Evolutionary conservation across 805 yeast species (phyloP), one percentile per base, ranked within the genome.

Genomic region (Teunomyces atbi): DNA sequence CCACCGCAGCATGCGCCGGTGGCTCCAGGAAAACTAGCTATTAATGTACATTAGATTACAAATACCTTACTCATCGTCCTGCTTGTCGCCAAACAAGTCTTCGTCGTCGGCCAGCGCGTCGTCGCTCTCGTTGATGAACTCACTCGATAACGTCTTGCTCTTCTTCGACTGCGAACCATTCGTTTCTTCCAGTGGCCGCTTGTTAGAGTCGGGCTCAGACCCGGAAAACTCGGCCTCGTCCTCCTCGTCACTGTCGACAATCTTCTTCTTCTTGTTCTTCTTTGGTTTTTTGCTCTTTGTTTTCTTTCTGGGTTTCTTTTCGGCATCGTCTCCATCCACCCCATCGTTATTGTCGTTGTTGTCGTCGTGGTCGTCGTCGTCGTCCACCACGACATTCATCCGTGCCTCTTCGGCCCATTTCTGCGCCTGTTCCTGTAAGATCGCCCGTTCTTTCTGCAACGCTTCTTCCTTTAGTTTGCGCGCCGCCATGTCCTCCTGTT

Each of bases 401-500:
- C 74, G 59, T 11, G 72, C 52, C 53, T 78, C 81, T 49, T 70
- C 76, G 45, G 81, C 81, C 77, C 77, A 73, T 53, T 68, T 69
- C 65, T 63, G 72, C 35, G 79, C 81, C 55, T 77, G 83, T 45
- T 76, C 84, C 49, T 76, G 72, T 54, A 71, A 70, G 43, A 66
- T 64, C 43, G 71, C 76, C 55, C 77, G 60, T 54, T 79, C 84
- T 54, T 61, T 63, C 13, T 69, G 66, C 49, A 69, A 53, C 45
- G 71, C 74, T 49, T 73, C 78, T 49, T 76, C 79, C 52, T 61
- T 71, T 41, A 70, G 71, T 52, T 72, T 78, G 49, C 70, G 76
- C 35, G 65, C 72, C 40, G 74, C 77, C 21, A 56, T 41, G 50
- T 68, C 65, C 47, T 69, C 71, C 51, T 71, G 75, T 48, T 72